These are phyloP conservation scores for Tripterygium wilfordii DNA, from an alignment of 177 flowering plant species.

Conservation along the genomic window DNA sequence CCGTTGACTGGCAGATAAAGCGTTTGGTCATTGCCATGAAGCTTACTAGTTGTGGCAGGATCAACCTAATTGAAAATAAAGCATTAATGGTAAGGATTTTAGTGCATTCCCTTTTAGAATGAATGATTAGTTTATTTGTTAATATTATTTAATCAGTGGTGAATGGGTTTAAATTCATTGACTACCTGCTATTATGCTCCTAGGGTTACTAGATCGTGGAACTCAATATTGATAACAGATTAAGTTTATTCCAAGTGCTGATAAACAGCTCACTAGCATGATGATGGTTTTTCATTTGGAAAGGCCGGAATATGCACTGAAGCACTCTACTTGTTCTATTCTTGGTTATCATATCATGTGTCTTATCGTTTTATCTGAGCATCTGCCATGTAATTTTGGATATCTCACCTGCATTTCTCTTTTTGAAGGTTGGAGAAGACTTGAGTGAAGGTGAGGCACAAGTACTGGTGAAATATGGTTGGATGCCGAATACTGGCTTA, in stretches of 20 bases:
- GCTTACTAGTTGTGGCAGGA: slow-evolving; percentile 68
- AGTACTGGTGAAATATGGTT: slow-evolving; percentile 74
- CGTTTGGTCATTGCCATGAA: slow-evolving; percentile 82
- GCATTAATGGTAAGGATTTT: slow-evolving; percentile 47
- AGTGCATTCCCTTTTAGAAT: neutral
- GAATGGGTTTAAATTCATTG: too few species aligned
- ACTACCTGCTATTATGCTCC: too few species aligned
- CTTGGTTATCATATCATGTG: neutral
- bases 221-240: too few species aligned
- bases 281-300: too few species aligned
- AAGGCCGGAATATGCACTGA: neutral
- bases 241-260: too few species aligned
- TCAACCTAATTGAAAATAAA: slow-evolving; percentile 72
- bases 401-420: neutral
- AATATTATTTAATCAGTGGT: too few species aligned
- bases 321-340: neutral
- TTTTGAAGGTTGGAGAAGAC: slow-evolving; percentile 78
- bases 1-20: slow-evolving; percentile 81
- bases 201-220: too few species aligned
- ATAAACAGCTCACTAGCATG: too few species aligned
- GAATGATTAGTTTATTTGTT: too few species aligned
- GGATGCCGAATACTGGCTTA: slow-evolving; percentile 72
- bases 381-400: neutral
- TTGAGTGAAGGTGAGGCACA: slow-evolving; percentile 73
- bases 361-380: neutral